Conservation (phyloP, 441 rosid genomes). For the Mallotus japonicus region DNA sequence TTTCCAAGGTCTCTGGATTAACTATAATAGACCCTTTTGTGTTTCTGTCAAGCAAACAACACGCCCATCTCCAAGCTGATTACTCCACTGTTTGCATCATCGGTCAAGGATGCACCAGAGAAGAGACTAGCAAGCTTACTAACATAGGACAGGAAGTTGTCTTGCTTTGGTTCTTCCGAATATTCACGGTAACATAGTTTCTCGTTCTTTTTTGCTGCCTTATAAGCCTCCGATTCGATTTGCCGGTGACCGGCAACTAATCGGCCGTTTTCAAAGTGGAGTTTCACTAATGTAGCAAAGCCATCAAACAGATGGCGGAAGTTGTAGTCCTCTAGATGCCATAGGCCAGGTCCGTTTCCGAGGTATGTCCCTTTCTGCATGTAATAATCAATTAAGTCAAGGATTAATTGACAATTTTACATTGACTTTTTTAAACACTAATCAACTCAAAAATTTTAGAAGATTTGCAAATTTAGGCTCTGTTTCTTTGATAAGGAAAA, state of each 20-base stretch:
- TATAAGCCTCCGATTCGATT: conserved; percentile 79
- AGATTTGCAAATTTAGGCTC: background rate
- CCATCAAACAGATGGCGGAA: conserved; percentile 99
- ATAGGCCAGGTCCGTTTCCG: conserved; percentile 89
- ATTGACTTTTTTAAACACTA: background rate
- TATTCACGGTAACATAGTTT: conserved; percentile 83
- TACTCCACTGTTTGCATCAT: conserved; percentile 96
- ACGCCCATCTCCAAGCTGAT: conserved; percentile 82
- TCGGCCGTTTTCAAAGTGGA: conserved; percentile 62
- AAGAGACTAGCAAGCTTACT: conserved; percentile 68
- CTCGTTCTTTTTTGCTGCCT: conserved; percentile 69
- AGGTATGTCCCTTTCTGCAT: conserved; percentile 90
- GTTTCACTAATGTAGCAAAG: conserved; percentile 73
- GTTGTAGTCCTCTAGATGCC: conserved; percentile 79
- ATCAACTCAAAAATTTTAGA: background rate
- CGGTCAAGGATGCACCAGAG: conserved; percentile 89
- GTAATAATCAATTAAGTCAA: conserved; percentile 13
- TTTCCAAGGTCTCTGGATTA: conserved; percentile 68
- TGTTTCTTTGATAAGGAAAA: fast-evolving
- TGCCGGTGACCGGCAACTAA: conserved; percentile 73
- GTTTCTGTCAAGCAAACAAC: conserved; percentile 94
- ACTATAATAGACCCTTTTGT: conserved; percentile 79
- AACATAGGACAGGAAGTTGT: conserved; percentile 59
- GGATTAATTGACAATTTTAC: background rate
- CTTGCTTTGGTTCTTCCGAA: conserved; percentile 73